A percentile compares a stretch with the other conserved stretches of the same genome.
These are phyloP conservation scores for Zanthoxylum bungeanum DNA, from an alignment of 345 rosid species.

Conservation along the genomic window DNA sequence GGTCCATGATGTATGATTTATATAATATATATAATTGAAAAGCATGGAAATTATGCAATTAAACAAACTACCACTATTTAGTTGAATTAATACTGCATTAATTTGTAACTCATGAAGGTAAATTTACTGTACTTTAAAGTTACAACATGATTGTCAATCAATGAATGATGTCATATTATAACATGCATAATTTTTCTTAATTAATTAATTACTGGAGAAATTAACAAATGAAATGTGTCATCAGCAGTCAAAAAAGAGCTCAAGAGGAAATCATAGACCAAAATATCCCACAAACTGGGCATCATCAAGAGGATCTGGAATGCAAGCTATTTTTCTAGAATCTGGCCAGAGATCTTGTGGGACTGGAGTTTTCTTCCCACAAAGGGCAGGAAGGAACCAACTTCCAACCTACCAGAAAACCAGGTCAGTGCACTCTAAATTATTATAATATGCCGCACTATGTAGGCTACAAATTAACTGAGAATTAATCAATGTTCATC, in stretches of 20 bases:
- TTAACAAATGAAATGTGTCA: not conserved
- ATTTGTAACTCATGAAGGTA: not conserved
- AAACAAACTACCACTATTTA: not conserved
- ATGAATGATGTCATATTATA: too few relatives aligned
- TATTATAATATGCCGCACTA: too few relatives aligned
- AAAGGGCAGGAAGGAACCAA: conserved; percentile 30
- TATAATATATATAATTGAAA: not conserved
- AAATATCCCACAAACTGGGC: conserved; percentile 21
- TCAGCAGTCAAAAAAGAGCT: conserved; percentile 25
- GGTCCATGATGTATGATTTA: not conserved
- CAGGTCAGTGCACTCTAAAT: too few relatives aligned
- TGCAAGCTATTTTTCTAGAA: conserved; percentile 79
- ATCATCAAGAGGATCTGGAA: conserved; percentile 51
- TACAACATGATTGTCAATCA: not conserved
- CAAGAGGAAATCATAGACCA: conserved; percentile 15
- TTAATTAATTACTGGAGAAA: too few relatives aligned
- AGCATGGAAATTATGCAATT: not conserved
- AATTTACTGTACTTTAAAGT: not conserved
- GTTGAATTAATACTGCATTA: not conserved
- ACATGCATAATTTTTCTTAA: too few relatives aligned
- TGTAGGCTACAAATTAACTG: too few relatives aligned
- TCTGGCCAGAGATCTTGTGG: conserved; percentile 59
- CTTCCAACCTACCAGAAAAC: conserved; percentile 38
- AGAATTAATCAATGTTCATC: too few relatives aligned
- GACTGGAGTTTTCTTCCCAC: conserved; percentile 89